phyloP scores from a whole-genome alignment of 1,284 basidiomycete species.

The Nidula niveotomentosa region DNA sequence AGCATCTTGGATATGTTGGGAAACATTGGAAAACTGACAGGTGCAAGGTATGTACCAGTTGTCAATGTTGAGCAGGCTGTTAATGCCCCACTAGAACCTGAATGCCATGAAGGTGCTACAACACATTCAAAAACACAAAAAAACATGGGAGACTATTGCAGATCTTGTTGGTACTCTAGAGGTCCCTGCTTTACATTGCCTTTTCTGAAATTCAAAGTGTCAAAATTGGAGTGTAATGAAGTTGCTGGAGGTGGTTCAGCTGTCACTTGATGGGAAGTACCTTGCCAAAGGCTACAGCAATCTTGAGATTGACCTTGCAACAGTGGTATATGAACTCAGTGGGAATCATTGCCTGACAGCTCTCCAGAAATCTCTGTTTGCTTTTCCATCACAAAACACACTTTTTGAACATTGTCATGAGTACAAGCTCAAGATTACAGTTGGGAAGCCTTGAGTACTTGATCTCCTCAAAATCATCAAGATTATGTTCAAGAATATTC shows the following conservation, averaged over 20 bases:
- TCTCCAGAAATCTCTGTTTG: slow-evolving; percentile 14
- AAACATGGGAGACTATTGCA: slow-evolving; percentile 8
- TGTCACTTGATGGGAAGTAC: slow-evolving; percentile 11
- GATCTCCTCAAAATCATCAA: slow-evolving; percentile 14
- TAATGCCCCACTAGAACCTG: slow-evolving; percentile 1
- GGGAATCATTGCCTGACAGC: slow-evolving; percentile 15
- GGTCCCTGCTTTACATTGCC: slow-evolving; percentile 12
- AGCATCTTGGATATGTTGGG: not conserved
- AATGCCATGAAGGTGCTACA: slow-evolving; percentile 4
- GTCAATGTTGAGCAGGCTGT: not conserved
- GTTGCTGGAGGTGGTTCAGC: slow-evolving; percentile 6
- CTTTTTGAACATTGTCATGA: slow-evolving; percentile 6
- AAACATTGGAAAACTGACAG: not conserved
- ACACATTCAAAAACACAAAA: slow-evolving; percentile 5
- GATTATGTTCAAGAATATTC: slow-evolving; percentile 8
- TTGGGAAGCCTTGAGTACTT: slow-evolving; percentile 7
- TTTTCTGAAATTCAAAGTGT: slow-evolving; percentile 8
- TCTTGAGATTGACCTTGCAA: slow-evolving; percentile 15
- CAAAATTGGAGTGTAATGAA: slow-evolving; percentile 10
- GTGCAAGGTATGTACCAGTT: not conserved
- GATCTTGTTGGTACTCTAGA: slow-evolving; percentile 9
- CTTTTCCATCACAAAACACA: slow-evolving; percentile 10
- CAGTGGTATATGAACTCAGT: slow-evolving; percentile 14
- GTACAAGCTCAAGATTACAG: slow-evolving; percentile 8
- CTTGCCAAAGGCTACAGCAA: slow-evolving; percentile 9